Evolutionary conservation across 2,329 filamentous ascomycete species (phyloP), one percentile per base, ranked within the genome.

Genomic region (Xylaria sp.): DNA sequence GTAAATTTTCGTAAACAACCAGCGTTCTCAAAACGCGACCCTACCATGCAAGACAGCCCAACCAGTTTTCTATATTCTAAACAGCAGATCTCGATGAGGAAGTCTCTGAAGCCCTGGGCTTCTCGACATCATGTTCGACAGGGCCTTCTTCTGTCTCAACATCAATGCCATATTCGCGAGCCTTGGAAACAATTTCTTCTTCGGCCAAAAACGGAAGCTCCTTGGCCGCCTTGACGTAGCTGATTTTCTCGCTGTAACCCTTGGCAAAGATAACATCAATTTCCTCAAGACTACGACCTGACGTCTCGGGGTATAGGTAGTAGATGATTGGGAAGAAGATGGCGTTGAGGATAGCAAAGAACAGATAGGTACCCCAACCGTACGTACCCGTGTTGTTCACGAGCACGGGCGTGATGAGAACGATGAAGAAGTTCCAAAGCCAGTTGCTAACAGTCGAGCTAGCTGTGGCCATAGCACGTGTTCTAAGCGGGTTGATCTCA

Each of bases 331-430:
- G 64, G 67, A 80, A 79, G 62, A 81, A 79, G 14, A 81, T 77
- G 14, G 77, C 72, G n/a, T 81, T 81, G 49, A 83, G 80, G n/a
- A 78, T 64, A 35, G 76, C 76, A 69, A 83, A 80, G 61, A 83
- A 77, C n/a, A 83, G 47, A 68, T 77, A 69, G 0, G 83, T 80
- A 54, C 83, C 83, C 74, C 80, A 87, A 14, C 79, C 79, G 7
- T 45, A 65, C 7, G 64, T 52, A 8, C 72, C 72, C 0, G 82
- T 87, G 58, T 84, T 83, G 66, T 83, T 76, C 8, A 91, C 82
- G 19, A 90, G 82, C 1, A 87, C 82, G 0, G 88, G 89, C 0
- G 87, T 89, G 51, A 90, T 83, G 70, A 90, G 82, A 47, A 89
- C 87, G 57, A 81, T 76, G 58, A 81, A 80, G 69, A 84, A 83